Base-by-base conservation (phyloP, 169 alveolate genomes). In the Ichthyophthirius multifiliis region DNA sequence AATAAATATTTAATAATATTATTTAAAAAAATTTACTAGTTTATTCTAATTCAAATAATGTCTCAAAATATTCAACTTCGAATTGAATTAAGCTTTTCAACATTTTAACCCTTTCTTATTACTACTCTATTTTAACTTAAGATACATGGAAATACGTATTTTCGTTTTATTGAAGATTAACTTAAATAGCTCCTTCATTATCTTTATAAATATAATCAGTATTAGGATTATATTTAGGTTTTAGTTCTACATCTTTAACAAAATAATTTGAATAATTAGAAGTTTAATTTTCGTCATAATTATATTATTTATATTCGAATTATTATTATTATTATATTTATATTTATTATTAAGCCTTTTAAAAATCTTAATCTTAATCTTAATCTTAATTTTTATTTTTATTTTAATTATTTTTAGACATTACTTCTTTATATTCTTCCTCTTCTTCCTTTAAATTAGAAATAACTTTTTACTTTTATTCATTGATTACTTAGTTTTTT, bases 41-140 rank as follows among this genome's bases (percentile, higher is more conserved):
- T 13, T 47, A 62, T 20, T 67, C 12, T 4, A 67, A 30, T 39
- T 67, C 77, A 67, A 67, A 67, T 6, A 67, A 32, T 18, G 43
- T 41, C 10, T 67, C 77, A 67, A 67, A 67, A 0, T 41, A 18
- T 35, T 67, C 77, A 35, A 37, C 35, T 30, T 67, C 77, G 6
- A 67, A 23, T 37, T 67, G 41, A 10, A 67, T 23, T 0, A 67
- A 15, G 7, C 41, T 12, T 39, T 18, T 67, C 23, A 67, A 67
- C n/a, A 37, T 15, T 1, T 67, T 39, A 1, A 34, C 48, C 12
- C 77, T 67, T 37, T 37, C 39, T 67, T 41, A 12, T 39, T 67
- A 20, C 20, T 41, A 18, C 37, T 67, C 77, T 9, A 67, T 16
- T 39, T 39, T 67, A 18, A 39, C 48, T 6, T 9, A 39, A n/a